Conservation (phyloP, 2,329 filamentous ascomycete species). For the Cladophialophora carrionii region DNA sequence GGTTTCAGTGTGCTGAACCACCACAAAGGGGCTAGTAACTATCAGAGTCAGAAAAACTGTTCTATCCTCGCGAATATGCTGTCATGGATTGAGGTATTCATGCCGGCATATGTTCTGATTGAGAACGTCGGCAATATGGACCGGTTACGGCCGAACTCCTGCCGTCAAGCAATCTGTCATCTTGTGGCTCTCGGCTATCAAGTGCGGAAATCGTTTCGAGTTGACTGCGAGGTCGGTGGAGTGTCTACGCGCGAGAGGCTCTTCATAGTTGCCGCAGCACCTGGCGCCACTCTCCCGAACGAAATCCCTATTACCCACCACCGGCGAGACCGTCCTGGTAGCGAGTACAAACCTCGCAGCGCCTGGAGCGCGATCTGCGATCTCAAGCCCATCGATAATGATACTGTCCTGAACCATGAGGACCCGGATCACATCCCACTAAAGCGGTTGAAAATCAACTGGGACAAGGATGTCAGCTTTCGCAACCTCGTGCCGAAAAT, state of each 20-base stretch:
- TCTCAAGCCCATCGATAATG: conserved; percentile 66
- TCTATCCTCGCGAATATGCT: conserved; percentile 78
- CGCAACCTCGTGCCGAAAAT: conserved; percentile 60
- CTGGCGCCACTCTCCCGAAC: conserved; percentile 52
- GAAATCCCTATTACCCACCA: not conserved
- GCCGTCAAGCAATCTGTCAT: conserved; percentile 72
- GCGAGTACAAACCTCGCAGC: conserved; percentile 41
- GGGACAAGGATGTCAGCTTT: conserved; percentile 33
- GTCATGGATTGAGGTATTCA: conserved; percentile 73
- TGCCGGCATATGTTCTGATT: conserved; percentile 72
- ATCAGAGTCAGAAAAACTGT: conserved; percentile 65
- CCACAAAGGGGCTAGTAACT: conserved; percentile 58
- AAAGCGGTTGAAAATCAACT: conserved; percentile 48
- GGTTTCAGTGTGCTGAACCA: conserved; percentile 71
- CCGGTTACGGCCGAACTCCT: conserved; percentile 62
- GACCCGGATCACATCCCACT: conserved; percentile 69
- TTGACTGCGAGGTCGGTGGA: conserved; percentile 70
- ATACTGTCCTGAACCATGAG: conserved; percentile 62
- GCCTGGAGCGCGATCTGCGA: conserved; percentile 60
- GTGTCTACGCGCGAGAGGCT: conserved; percentile 68
- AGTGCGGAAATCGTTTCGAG: conserved; percentile 66
- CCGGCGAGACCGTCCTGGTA: not conserved
- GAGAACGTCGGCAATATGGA: conserved; percentile 77
- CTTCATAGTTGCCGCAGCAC: conserved; percentile 72
- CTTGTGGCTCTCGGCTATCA: conserved; percentile 80